A percentile compares a stretch with the other conserved stretches of the same genome.
These are phyloP conservation scores for Ophiocordyceps sinensis DNA, from an alignment of 2,329 filamentous ascomycete species.

Conservation along the genomic window DNA sequence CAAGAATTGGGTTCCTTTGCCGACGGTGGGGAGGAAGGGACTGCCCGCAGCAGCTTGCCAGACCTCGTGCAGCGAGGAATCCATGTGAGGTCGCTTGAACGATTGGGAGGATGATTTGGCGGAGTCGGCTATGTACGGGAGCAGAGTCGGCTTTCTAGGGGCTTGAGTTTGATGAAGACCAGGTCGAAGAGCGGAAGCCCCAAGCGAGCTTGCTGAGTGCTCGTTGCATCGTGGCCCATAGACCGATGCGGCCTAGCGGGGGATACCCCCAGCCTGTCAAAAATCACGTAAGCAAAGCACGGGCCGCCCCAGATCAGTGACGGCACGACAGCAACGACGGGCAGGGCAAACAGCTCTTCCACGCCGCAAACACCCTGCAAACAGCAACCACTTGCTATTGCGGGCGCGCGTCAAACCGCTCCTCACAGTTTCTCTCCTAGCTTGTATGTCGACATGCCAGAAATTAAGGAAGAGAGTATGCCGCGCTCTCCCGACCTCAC, in stretches of 20 bases:
- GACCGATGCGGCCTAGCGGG: constrained; percentile 17
- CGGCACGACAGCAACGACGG: no score
- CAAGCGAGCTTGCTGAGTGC: background rate
- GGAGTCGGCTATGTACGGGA: background rate
- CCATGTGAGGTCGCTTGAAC: constrained; percentile 38
- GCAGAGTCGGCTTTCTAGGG: no score
- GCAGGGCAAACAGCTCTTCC: no score
- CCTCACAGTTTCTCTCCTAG: background rate
- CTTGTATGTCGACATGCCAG: constrained; percentile 9
- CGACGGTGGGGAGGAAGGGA: constrained; percentile 67
- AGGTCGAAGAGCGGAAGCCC: constrained; percentile 2
- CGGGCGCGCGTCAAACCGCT: no score
- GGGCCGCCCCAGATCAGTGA: background rate
- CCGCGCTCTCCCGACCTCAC: background rate
- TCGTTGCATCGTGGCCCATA: constrained; percentile 19
- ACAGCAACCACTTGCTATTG: no score
- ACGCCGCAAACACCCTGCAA: no score
- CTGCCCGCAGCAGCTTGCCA: constrained; percentile 86
- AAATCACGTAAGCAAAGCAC: background rate
- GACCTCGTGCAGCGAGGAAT: constrained; percentile 71
- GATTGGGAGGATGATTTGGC: background rate
- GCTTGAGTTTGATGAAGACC: background rate
- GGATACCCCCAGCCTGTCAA: background rate
- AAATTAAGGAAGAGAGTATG: constrained; percentile 26
- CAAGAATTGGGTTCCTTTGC: constrained; percentile 72